Conservation (phyloP, 371 early-diverging fungal species). For the Mucor racemosus region DNA sequence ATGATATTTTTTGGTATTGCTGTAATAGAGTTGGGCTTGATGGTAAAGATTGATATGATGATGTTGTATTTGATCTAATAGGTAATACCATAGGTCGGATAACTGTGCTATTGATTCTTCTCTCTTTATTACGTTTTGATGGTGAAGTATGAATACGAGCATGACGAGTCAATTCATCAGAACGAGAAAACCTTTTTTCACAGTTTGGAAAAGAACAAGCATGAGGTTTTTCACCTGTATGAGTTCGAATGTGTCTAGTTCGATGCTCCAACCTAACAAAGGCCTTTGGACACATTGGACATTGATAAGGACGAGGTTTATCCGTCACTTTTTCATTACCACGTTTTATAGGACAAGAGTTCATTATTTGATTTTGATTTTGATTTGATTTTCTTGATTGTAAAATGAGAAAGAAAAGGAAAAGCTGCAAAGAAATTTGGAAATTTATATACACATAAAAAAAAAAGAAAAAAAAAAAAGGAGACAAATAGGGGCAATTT, state of each 20-base stretch:
- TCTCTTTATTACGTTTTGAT: slow-evolving; percentile 9
- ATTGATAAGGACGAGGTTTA: slow-evolving; percentile 59
- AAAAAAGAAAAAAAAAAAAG: background rate
- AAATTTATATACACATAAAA: background rate
- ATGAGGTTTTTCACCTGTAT: slow-evolving; percentile 88
- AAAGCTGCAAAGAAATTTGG: background rate
- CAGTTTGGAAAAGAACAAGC: slow-evolving; percentile 73
- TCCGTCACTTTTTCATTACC: slow-evolving; percentile 11
- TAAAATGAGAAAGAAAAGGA: background rate
- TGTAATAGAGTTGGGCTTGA: background rate
- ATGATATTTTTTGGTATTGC: background rate
- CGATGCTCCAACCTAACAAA: slow-evolving; percentile 72
- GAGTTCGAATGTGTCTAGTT: slow-evolving; percentile 82
- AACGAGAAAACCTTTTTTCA: slow-evolving; percentile 80
- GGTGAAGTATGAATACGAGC: slow-evolving; percentile 60
- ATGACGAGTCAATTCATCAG: slow-evolving; percentile 85
- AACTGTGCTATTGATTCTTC: background rate
- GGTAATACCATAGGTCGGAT: background rate
- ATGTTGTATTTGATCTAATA: background rate
- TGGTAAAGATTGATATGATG: background rate
- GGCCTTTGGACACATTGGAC: slow-evolving; percentile 61
- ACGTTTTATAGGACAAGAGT: background rate
- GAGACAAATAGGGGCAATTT: slow-evolving; percentile 6
- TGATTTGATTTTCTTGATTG: background rate
- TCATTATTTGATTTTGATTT: background rate